phyloP scores from a whole-genome alignment of 257 asterid genomes.

The Galeopsis tetrahit region DNA sequence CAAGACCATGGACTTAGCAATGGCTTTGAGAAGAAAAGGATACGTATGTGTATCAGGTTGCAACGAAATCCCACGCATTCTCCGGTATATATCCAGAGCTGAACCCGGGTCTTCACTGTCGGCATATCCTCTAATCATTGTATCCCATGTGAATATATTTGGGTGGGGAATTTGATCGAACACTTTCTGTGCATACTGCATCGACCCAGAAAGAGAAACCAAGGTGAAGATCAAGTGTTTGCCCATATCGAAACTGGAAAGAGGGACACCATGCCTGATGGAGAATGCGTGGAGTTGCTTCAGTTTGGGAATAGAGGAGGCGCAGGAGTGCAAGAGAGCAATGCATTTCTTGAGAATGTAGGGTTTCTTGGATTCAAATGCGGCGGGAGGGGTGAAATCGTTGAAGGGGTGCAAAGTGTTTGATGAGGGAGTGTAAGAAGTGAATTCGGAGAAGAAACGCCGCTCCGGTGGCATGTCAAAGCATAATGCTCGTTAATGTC shows the following conservation, averaged over 20 bases:
- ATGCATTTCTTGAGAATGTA: slow-evolving; percentile 51
- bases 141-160: slow-evolving; percentile 75
- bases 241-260: slow-evolving; percentile 62
- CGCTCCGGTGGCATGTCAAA: slow-evolving; percentile 40
- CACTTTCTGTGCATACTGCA: slow-evolving; percentile 63
- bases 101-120: slow-evolving; percentile 74
- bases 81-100: slow-evolving; percentile 56
- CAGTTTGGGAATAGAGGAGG: slow-evolving; percentile 59
- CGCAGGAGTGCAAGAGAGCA: slow-evolving; percentile 71
- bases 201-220: slow-evolving; percentile 68
- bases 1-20: slow-evolving; percentile 55
- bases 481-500: slow-evolving; percentile 21
- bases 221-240: slow-evolving; percentile 63
- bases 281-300: slow-evolving; percentile 78
- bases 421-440: slow-evolving; percentile 32
- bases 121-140: slow-evolving; percentile 85
- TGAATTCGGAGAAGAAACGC: slow-evolving; percentile 23
- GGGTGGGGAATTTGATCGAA: slow-evolving; percentile 62
- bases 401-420: slow-evolving; percentile 12
- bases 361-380: slow-evolving; percentile 14
- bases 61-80: slow-evolving; percentile 43
- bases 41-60: slow-evolving; percentile 74
- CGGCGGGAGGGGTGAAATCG: neutral
- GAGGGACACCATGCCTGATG: slow-evolving; percentile 63
- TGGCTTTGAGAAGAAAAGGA: slow-evolving; percentile 77